A percentile compares a stretch with the other conserved stretches of the same genome.
Conservation (phyloP, 495 filamentous ascomycete genomes). For the Neurospora pannonica region DNA sequence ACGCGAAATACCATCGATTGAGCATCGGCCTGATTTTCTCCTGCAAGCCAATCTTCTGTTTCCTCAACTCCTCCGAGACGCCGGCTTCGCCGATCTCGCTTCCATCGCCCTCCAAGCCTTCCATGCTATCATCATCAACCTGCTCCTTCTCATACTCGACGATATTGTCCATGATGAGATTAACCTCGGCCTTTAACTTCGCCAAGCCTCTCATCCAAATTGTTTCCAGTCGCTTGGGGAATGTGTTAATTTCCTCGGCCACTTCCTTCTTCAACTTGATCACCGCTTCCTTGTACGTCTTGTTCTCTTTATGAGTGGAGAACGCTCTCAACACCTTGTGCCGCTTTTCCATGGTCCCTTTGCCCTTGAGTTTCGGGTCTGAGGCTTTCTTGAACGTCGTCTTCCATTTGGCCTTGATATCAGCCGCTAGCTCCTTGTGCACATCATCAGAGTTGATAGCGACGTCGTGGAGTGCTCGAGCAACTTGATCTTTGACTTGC, state of each 20-base stretch:
- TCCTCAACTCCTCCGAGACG: neutral
- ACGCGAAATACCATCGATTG: neutral
- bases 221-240: neutral
- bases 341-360: neutral
- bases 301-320: neutral
- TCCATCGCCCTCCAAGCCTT: neutral
- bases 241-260: neutral
- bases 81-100: neutral
- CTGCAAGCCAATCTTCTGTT: neutral
- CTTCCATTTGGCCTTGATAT: slow-evolving; percentile 1
- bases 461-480: neutral
- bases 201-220: neutral
- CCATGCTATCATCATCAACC: neutral
- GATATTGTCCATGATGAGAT: slow-evolving; percentile 5
- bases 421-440: neutral
- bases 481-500: neutral
- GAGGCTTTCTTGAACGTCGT: slow-evolving; percentile 1
- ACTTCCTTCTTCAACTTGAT: neutral
- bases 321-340: neutral
- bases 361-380: neutral
- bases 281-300: neutral
- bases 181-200: neutral
- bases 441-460: neutral
- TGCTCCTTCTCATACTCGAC: neutral
- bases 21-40: neutral